A percentile compares a stretch with the other conserved stretches of the same genome.
phyloP scores from a whole-genome alignment of 2,329 filamentous ascomycete genomes.

The Epichloe gansuensis region DNA sequence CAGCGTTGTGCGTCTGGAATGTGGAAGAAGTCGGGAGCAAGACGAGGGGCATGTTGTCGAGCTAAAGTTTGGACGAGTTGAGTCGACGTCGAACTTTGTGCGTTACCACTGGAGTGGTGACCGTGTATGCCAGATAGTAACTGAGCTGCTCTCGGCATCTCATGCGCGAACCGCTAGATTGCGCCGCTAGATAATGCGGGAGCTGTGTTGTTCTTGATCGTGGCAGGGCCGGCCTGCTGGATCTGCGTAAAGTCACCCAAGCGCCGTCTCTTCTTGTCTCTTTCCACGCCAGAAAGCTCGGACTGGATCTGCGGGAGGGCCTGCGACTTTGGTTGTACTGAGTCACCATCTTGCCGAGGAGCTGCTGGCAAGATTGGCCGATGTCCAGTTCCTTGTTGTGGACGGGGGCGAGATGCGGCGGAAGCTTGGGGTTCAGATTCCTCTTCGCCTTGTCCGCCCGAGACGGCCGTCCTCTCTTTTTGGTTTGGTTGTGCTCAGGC shows the following conservation, averaged over 20 bases:
- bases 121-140: not conserved
- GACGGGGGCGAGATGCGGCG: conserved; percentile 22
- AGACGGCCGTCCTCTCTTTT: conserved; percentile 34
- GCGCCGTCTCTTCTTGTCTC: conserved; percentile 4
- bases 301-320: not conserved
- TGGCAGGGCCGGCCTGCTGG: not conserved
- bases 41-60: not conserved
- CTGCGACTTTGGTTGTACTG: not conserved
- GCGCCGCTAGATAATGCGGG: conserved; percentile 4
- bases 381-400: conserved; percentile 7
- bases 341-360: not conserved
- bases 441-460: conserved; percentile 29
- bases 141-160: not conserved
- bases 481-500: conserved; percentile 10
- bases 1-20: not conserved
- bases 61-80: not conserved
- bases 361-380: conserved; percentile 9
- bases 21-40: not conserved
- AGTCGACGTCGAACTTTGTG: not conserved
- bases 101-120: not conserved
- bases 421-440: conserved; percentile 19
- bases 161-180: conserved; percentile 4
- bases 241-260: not conserved
- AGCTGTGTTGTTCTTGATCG: not conserved
- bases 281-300: not conserved